These are phyloP conservation scores for Phytophthora brassicae DNA, from an alignment of 352 stramenopile species.

Conservation along the genomic window DNA sequence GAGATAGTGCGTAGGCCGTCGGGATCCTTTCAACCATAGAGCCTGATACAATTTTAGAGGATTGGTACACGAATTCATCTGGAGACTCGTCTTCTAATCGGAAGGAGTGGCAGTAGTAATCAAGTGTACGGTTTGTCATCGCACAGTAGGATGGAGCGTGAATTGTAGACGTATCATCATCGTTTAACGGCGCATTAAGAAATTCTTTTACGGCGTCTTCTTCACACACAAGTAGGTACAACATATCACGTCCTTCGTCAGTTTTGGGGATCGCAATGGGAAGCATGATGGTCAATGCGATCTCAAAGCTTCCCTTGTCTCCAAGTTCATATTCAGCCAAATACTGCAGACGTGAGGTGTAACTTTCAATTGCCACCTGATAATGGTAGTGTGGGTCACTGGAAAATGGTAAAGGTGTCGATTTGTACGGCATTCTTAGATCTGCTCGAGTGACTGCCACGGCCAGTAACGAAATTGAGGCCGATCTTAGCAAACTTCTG, in stretches of 20 bases:
- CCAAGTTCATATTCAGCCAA: conserved; percentile 45
- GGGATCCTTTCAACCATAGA: conserved; percentile 7
- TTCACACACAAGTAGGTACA: conserved; percentile 54
- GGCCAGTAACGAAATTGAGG: background rate
- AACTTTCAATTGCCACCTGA: conserved; percentile 31
- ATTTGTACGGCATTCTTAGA: conserved; percentile 21
- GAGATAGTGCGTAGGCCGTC: conserved; percentile 2
- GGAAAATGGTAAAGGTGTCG: conserved; percentile 8
- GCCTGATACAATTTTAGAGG: conserved; percentile 30
- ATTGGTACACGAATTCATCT: conserved; percentile 42
- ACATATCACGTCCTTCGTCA: conserved; percentile 42
- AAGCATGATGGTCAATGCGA: conserved; percentile 46
- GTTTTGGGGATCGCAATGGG: conserved; percentile 22
- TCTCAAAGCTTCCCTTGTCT: conserved; percentile 40
- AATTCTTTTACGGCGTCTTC: conserved; percentile 19
- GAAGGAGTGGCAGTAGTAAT: conserved; percentile 52
- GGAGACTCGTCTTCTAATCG: conserved; percentile 39
- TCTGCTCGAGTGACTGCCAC: background rate
- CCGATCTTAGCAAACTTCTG: background rate
- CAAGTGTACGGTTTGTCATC: conserved; percentile 53
- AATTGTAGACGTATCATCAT: background rate
- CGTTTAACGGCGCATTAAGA: conserved; percentile 2
- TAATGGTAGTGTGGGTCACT: conserved; percentile 24
- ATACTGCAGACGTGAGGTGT: conserved; percentile 25
- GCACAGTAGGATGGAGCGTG: conserved; percentile 42